Conservation (phyloP, 169 alveolate species). For the Eimeria necatrix region DNA sequence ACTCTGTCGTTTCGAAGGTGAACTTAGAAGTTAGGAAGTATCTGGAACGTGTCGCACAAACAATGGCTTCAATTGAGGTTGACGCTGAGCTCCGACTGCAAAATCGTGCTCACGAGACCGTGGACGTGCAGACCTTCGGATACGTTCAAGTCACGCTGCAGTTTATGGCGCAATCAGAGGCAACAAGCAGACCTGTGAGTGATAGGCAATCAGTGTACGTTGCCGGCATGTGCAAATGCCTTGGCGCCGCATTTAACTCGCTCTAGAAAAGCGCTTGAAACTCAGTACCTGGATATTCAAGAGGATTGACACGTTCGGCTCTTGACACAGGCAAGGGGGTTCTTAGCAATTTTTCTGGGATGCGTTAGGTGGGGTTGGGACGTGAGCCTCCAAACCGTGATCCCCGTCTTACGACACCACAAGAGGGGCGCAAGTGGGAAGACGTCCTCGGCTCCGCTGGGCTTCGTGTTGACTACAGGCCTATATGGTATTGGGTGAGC, state of each 20-base stretch:
- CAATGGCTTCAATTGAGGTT: slow-evolving; percentile 88
- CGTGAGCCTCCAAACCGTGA: slow-evolving; percentile 94
- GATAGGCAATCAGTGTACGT: not conserved
- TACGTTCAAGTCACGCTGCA: slow-evolving; percentile 93
- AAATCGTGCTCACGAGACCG: slow-evolving; percentile 81
- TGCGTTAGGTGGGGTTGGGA: slow-evolving; percentile 90
- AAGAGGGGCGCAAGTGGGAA: slow-evolving; percentile 95
- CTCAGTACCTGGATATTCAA: too few species aligned
- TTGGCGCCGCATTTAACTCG: too few species aligned
- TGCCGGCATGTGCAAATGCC: too few species aligned
- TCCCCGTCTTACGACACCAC: slow-evolving; percentile 93
- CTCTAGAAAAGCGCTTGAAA: too few species aligned
- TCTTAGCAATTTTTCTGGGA: too few species aligned
- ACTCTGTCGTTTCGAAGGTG: slow-evolving; percentile 69
- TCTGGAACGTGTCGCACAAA: slow-evolving; percentile 90
- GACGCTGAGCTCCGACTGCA: slow-evolving; percentile 92
- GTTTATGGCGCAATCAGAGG: slow-evolving; percentile 94
- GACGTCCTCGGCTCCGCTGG: slow-evolving; percentile 90
- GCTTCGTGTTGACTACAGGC: slow-evolving; percentile 86
- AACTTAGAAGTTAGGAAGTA: slow-evolving; percentile 90
- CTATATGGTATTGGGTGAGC: slow-evolving; percentile 87
- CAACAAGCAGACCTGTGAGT: slow-evolving; percentile 90
- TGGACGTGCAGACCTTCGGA: slow-evolving; percentile 87
- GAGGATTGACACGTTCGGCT: not conserved
- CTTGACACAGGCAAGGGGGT: too few species aligned